Conservation (phyloP, 192 early-diverging fungal species). For the Umbelopsis sp. region DNA sequence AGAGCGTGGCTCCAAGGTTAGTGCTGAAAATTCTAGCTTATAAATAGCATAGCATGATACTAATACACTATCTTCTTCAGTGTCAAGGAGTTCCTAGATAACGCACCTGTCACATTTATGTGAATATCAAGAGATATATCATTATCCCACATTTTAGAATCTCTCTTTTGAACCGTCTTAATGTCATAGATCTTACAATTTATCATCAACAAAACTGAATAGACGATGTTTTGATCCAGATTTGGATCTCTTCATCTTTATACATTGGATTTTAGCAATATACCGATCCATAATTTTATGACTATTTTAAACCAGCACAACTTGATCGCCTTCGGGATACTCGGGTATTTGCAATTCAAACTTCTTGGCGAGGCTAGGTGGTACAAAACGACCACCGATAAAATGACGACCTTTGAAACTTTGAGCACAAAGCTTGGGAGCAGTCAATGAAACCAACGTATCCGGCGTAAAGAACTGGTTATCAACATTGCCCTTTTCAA, state of each 20-base stretch:
- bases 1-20: conserved; percentile 59
- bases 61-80: not conserved
- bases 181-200: too few species aligned
- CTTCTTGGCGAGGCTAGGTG: conserved; percentile 67
- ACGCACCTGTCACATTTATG: too few species aligned
- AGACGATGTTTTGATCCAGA: not conserved
- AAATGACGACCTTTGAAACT: conserved; percentile 78
- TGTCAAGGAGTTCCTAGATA: not conserved
- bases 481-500: conserved; percentile 69
- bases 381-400: conserved; percentile 90
- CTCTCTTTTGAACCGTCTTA: too few species aligned
- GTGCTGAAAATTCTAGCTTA: too few species aligned
- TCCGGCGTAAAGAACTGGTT: conserved; percentile 66
- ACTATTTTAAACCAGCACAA: conserved; percentile 44
- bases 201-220: too few species aligned
- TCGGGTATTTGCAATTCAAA: conserved; percentile 69
- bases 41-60: not conserved
- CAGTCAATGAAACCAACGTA: conserved; percentile 90
- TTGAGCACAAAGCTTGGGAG: conserved; percentile 81
- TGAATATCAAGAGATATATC: too few species aligned
- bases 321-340: conserved; percentile 76
- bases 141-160: too few species aligned
- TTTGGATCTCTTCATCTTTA: not conserved
- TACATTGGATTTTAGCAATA: not conserved
- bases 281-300: not conserved